phyloP scores from a whole-genome alignment of 2,329 filamentous ascomycete genomes.

The Fulvia fulva region DNA sequence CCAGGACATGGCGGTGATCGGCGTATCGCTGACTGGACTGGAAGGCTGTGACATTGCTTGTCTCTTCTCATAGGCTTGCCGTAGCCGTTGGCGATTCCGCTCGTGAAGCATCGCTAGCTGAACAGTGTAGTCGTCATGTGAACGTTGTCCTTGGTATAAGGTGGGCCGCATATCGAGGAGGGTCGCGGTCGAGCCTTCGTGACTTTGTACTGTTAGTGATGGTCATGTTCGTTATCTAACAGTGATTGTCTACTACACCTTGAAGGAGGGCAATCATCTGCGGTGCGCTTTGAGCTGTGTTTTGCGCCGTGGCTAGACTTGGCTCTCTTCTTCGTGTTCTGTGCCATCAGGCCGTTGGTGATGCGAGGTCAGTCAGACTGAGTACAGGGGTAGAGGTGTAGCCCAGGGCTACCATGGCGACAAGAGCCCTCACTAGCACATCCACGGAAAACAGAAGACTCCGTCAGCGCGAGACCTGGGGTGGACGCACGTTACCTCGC shows the following conservation, averaged over 20 bases:
- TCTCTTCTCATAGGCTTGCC: background rate
- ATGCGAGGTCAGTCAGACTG: background rate
- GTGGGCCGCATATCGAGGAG: background rate
- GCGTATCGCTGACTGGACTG: background rate
- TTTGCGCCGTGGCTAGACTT: background rate
- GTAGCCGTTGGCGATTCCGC: slow-evolving; percentile 3
- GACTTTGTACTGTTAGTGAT: background rate
- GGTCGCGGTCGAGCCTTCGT: slow-evolving; percentile 2
- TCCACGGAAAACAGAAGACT: background rate
- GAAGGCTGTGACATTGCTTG: background rate
- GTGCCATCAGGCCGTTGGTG: background rate
- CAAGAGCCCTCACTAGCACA: too few species aligned
- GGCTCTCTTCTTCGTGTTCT: background rate
- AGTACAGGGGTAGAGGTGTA: background rate
- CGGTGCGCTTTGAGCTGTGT: too few species aligned
- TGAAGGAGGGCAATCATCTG: background rate
- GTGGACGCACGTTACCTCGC: background rate
- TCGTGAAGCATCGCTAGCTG: slow-evolving; percentile 4
- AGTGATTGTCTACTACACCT: too few species aligned
- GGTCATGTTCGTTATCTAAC: background rate
- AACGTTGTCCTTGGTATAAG: slow-evolving; percentile 1
- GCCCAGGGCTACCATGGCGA: too few species aligned
- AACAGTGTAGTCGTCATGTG: slow-evolving; percentile 3
- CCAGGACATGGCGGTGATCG: background rate
- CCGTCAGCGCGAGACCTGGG: background rate